Evolutionary conservation across 495 filamentous ascomycete genomes (phyloP).

Genomic region (Sphaerosporella brunnea): DNA sequence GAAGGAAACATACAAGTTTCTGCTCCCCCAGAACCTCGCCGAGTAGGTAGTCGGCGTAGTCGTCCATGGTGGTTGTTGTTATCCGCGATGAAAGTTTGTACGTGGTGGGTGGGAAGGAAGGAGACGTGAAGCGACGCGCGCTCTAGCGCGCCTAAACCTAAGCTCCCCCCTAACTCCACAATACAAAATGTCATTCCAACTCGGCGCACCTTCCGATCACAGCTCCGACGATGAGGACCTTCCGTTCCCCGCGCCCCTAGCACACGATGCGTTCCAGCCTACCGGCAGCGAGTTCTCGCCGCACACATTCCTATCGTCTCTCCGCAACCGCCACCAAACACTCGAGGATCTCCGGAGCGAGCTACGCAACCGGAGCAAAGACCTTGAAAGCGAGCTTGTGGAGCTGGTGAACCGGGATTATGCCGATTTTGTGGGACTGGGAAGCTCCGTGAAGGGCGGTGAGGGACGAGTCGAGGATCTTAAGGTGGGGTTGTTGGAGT

Average conservation of each 20-base stretch:
- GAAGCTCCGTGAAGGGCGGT: conserved; percentile 64
- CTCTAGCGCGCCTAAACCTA: neutral
- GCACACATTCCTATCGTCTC: conserved; percentile 59
- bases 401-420: conserved; percentile 92
- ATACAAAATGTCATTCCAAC: conserved; percentile 5
- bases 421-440: conserved; percentile 69
- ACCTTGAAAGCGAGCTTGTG: conserved; percentile 65
- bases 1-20: conserved; percentile 41
- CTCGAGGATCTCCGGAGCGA: conserved; percentile 85
- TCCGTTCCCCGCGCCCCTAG: conserved; percentile 23
- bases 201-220: neutral
- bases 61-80: conserved; percentile 4
- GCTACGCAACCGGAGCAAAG: conserved; percentile 53
- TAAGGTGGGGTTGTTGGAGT: conserved; percentile 67
- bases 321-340: conserved; percentile 78
- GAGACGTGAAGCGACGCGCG: neutral
- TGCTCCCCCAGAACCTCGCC: conserved; percentile 60
- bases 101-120: neutral
- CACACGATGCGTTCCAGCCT: conserved; percentile 16
- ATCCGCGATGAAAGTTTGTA: neutral
- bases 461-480: conserved; percentile 87
- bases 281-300: conserved; percentile 47
- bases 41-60: conserved; percentile 55
- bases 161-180: neutral
- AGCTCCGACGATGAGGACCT: conserved; percentile 18